phyloP scores from a whole-genome alignment of 768 basidiomycete genomes.

The Crucibulum laeve region DNA sequence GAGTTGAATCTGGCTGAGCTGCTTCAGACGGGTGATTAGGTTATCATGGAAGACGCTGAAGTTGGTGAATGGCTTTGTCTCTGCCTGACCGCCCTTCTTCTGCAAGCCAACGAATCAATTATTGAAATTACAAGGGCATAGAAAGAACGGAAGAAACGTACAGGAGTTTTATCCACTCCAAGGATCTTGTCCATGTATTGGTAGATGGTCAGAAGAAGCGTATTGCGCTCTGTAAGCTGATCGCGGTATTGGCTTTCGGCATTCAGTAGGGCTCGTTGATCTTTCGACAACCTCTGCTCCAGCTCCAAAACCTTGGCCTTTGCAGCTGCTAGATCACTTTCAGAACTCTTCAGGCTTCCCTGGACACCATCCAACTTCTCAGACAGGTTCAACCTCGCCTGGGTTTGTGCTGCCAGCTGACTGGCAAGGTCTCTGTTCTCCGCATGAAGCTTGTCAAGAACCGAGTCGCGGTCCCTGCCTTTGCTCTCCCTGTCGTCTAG shows the following conservation, averaged over 20 bases:
- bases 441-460: constrained; percentile 70
- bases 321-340: constrained; percentile 58
- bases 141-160: constrained; percentile 29
- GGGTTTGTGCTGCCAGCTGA: constrained; percentile 81
- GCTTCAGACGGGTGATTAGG: constrained; percentile 81
- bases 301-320: constrained; percentile 67
- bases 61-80: constrained; percentile 92
- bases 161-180: constrained; percentile 82
- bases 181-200: constrained; percentile 95
- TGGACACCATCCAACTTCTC: constrained; percentile 86
- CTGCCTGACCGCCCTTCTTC: constrained; percentile 74
- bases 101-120: constrained; percentile 20
- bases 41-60: constrained; percentile 93
- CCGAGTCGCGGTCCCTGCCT: too few relatives aligned
- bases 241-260: constrained; percentile 84
- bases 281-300: constrained; percentile 77
- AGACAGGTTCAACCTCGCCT: constrained; percentile 78
- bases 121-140: too few relatives aligned
- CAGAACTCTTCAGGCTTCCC: constrained; percentile 56
- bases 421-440: constrained; percentile 79
- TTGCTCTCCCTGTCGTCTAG: constrained; percentile 62
- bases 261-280: constrained; percentile 65
- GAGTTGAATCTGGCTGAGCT: constrained; percentile 76
- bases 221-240: constrained; percentile 91
- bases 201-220: constrained; percentile 85